phyloP scores from a whole-genome alignment of 345 rosid species.

The Jatropha curcas region DNA sequence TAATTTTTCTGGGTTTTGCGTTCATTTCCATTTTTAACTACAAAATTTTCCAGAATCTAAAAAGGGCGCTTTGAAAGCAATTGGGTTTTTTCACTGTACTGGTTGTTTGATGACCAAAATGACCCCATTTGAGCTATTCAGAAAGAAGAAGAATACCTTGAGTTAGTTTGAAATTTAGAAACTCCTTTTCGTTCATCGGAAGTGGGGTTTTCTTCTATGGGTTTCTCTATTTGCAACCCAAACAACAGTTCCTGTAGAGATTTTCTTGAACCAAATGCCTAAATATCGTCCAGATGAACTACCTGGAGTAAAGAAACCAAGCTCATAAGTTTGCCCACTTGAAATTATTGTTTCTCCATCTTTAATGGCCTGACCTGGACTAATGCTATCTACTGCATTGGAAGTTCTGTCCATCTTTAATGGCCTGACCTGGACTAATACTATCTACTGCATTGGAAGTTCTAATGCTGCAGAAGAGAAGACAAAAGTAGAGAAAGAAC shows the following conservation, averaged over 20 bases:
- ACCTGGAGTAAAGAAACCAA: constrained; percentile 25
- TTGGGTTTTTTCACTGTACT: constrained; percentile 4
- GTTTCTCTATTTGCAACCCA: constrained; percentile 37
- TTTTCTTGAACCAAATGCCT: constrained; percentile 34
- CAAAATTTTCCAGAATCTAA: constrained; percentile 34
- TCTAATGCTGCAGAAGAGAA: background rate
- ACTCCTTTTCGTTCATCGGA: constrained; percentile 6
- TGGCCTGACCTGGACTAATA: no score
- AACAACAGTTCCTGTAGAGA: constrained; percentile 18
- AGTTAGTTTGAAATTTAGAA: constrained; percentile 5
- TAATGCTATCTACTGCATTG: constrained; percentile 5
- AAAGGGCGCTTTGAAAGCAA: constrained; percentile 29
- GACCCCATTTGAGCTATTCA: constrained; percentile 11
- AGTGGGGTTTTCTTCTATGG: no score
- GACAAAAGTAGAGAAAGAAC: background rate
- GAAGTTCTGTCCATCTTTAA: no score
- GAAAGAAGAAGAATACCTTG: constrained; percentile 29
- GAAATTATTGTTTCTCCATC: constrained; percentile 25
- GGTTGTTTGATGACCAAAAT: constrained; percentile 29
- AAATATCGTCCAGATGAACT: constrained; percentile 16
- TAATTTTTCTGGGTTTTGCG: constrained; percentile 11
- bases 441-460: no score
- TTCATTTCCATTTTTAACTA: constrained; percentile 15
- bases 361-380: constrained; percentile 18
- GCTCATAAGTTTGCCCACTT: constrained; percentile 19